Evolutionary conservation across 169 alveolate genomes (phyloP).

Genomic region (Cryptosporidium bovis): DNA sequence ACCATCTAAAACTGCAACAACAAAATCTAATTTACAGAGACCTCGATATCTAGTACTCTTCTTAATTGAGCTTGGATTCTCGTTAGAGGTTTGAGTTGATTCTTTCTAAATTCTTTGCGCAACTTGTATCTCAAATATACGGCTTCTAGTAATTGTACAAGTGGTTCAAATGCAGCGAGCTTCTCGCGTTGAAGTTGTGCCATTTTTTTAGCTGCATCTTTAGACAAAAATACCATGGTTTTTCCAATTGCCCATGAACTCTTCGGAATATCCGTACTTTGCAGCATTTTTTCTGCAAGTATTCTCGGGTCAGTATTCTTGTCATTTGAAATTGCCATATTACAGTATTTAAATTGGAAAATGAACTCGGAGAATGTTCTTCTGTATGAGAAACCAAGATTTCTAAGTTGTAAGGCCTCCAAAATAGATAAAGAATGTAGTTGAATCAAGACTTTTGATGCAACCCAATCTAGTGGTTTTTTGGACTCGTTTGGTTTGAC

Average conservation of each 20-base stretch:
- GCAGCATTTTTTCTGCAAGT: conserved; percentile 80
- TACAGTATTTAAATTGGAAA: conserved; percentile 87
- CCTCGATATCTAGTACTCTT: conserved; percentile 70
- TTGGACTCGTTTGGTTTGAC: conserved; percentile 91
- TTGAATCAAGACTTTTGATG: conserved; percentile 88
- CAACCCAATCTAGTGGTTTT: conserved; percentile 89
- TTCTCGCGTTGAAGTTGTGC: conserved; percentile 88
- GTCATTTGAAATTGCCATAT: conserved; percentile 82
- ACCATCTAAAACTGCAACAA: background rate
- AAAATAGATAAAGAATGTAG: conserved; percentile 91
- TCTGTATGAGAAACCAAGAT: conserved; percentile 91
- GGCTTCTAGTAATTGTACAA: conserved; percentile 88
- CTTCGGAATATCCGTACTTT: conserved; percentile 77
- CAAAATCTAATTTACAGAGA: conserved; percentile 30
- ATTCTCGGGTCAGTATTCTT: conserved; percentile 79
- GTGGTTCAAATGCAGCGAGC: conserved; percentile 89
- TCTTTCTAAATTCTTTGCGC: conserved; percentile 76
- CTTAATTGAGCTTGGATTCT: conserved; percentile 91
- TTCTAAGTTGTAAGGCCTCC: conserved; percentile 90
- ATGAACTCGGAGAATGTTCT: conserved; percentile 87
- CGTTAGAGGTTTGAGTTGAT: conserved; percentile 80
- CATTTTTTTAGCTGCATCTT: conserved; percentile 87
- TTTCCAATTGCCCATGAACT: conserved; percentile 85
- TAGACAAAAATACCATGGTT: conserved; percentile 90
- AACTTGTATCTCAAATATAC: conserved; percentile 78